Conservation (phyloP, 495 filamentous ascomycete genomes). For the Neurospora sp. region DNA sequence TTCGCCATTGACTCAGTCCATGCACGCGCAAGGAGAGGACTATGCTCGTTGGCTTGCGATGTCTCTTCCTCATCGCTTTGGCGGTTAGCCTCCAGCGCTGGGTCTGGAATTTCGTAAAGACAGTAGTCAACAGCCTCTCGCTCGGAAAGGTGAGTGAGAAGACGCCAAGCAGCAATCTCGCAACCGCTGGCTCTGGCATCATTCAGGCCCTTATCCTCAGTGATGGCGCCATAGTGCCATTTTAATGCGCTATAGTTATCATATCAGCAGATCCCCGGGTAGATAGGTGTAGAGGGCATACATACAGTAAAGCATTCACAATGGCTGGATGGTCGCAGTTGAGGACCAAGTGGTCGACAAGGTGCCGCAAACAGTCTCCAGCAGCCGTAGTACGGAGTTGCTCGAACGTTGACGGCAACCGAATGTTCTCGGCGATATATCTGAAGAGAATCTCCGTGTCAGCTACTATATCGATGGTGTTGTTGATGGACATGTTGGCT, state of each 20-base stretch:
- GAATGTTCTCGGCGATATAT: constrained; percentile 55
- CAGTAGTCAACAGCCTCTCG: constrained; percentile 75
- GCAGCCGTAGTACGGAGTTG: constrained; percentile 60
- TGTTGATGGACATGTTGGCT: constrained; percentile 7
- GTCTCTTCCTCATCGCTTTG: constrained; percentile 16
- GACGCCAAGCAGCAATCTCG: constrained; percentile 88
- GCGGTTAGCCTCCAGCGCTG: constrained; percentile 11
- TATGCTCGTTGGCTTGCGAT: constrained; percentile 28
- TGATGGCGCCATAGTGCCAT: constrained; percentile 57
- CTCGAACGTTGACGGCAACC: constrained; percentile 65
- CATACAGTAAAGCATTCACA: constrained; percentile 70
- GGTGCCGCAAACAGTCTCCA: constrained; percentile 50
- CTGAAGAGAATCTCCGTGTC: constrained; percentile 24
- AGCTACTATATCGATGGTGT: background rate
- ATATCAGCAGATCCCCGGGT: background rate
- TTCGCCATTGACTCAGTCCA: constrained; percentile 5
- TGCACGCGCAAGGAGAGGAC: constrained; percentile 24
- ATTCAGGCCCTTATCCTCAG: constrained; percentile 61
- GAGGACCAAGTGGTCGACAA: constrained; percentile 56
- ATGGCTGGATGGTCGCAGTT: constrained; percentile 63
- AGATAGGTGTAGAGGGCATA: constrained; percentile 1
- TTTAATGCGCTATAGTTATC: constrained; percentile 54
- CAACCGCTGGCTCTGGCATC: constrained; percentile 74
- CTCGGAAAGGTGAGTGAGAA: constrained; percentile 68
- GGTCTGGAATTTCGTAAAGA: constrained; percentile 62